Evolutionary conservation across 2,329 filamentous ascomycete genomes (phyloP).

Genomic region (Sporothrix protearum): DNA sequence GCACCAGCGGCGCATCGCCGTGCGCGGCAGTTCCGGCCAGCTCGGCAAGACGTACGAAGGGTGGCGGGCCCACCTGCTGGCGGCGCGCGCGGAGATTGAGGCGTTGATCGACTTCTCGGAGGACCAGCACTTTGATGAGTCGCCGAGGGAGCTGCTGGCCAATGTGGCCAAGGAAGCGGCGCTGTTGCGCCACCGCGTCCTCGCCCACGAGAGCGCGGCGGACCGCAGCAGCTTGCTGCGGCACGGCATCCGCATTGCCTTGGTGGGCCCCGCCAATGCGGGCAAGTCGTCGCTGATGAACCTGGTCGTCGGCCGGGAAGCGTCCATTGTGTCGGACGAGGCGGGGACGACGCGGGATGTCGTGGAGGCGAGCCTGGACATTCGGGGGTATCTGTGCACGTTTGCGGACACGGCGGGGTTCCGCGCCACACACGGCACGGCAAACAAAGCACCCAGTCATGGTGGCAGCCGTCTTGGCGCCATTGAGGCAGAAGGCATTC

Average conservation of each 20-base stretch:
- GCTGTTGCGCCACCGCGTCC: constrained; percentile 48
- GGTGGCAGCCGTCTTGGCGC: constrained; percentile 52
- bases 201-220: constrained; percentile 68
- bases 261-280: constrained; percentile 88
- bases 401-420: constrained; percentile 94
- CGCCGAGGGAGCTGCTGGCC: constrained; percentile 64
- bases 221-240: constrained; percentile 79
- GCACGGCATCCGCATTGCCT: constrained; percentile 78
- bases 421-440: constrained; percentile 45
- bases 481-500: constrained; percentile 87
- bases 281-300: constrained; percentile 96
- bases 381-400: constrained; percentile 86
- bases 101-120: constrained; percentile 96
- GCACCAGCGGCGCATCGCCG: constrained; percentile 82
- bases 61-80: constrained; percentile 74
- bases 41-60: constrained; percentile 73
- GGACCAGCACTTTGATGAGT: constrained; percentile 94
- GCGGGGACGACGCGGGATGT: constrained; percentile 93
- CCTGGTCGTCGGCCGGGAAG: constrained; percentile 81
- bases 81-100: constrained; percentile 86
- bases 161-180: constrained; percentile 54
- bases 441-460: too few species aligned
- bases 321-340: constrained; percentile 90
- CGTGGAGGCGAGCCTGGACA: constrained; percentile 84
- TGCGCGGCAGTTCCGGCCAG: constrained; percentile 68